Percentiles rank a stretch among this genome's conserved stretches.
phyloP scores from a whole-genome alignment of 192 early-diverging fungal genomes.

The Entomortierella chlamydospora region DNA sequence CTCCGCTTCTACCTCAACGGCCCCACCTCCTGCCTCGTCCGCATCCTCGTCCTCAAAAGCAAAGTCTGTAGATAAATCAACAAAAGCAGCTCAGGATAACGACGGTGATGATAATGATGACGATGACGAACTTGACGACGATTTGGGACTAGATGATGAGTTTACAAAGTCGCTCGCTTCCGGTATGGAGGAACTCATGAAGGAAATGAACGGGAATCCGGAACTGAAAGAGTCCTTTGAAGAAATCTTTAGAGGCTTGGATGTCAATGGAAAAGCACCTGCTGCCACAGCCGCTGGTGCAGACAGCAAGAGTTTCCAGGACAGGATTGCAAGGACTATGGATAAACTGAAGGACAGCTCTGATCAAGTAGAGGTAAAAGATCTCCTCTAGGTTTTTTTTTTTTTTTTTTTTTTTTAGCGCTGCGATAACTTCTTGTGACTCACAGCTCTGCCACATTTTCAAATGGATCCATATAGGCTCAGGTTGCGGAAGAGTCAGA shows the following conservation, averaged over 20 bases:
- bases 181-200: conserved; percentile 86
- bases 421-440: no score
- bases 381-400: background rate
- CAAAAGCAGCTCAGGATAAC: no score
- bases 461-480: conserved; percentile 57
- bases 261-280: conserved; percentile 31
- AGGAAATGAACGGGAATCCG: conserved; percentile 65
- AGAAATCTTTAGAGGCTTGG: conserved; percentile 62
- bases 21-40: conserved; percentile 39
- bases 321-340: conserved; percentile 90
- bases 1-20: no score
- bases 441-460: no score
- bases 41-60: conserved; percentile 20
- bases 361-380: conserved; percentile 85
- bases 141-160: conserved; percentile 72
- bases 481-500: conserved; percentile 63
- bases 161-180: conserved; percentile 79
- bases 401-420: no score
- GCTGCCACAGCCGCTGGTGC: conserved; percentile 12
- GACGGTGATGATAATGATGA: no score
- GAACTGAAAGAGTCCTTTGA: conserved; percentile 68
- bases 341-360: conserved; percentile 89
- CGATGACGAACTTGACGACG: conserved; percentile 41
- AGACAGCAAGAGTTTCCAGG: conserved; percentile 85
- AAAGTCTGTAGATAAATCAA: no score